Conservation (phyloP, 176 grass and related monocot genomes). For the Ampelocalamus luodianensis region DNA sequence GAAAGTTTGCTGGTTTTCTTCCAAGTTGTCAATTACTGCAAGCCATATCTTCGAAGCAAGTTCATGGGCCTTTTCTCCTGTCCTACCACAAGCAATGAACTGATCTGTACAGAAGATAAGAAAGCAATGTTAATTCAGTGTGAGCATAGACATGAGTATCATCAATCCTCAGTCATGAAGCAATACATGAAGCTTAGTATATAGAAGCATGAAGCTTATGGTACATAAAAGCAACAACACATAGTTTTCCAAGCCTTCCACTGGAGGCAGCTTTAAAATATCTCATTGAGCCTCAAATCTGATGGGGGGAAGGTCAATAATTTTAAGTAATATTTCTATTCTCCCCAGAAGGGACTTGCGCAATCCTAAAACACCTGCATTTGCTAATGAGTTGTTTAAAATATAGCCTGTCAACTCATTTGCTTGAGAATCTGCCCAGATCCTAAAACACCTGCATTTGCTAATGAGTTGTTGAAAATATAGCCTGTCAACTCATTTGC, state of each 20-base stretch:
- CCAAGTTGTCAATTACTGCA: conserved; percentile 88
- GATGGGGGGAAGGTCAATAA: background rate
- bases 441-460: conserved; percentile 10
- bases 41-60: conserved; percentile 93
- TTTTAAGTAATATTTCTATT: background rate
- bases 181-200: conserved; percentile 23
- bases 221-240: background rate
- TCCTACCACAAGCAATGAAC: conserved; percentile 90
- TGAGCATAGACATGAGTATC: background rate
- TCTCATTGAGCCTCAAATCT: background rate
- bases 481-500: conserved; percentile 1
- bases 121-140: background rate
- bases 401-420: conserved; percentile 1
- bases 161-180: conserved; percentile 16
- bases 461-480: background rate
- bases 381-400: background rate
- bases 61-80: conserved; percentile 90
- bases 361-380: conserved; percentile 10
- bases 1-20: conserved; percentile 83
- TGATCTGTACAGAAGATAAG: conserved; percentile 67
- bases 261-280: background rate
- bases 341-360: background rate
- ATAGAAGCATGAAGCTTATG: conserved; percentile 25
- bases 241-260: conserved; percentile 19
- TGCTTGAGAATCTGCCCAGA: background rate